Percentiles rank a stretch among this genome's conserved stretches.
These are phyloP conservation scores for Monilinia fructicola DNA, from an alignment of 2,329 filamentous ascomycete genomes.

Conservation along the genomic window DNA sequence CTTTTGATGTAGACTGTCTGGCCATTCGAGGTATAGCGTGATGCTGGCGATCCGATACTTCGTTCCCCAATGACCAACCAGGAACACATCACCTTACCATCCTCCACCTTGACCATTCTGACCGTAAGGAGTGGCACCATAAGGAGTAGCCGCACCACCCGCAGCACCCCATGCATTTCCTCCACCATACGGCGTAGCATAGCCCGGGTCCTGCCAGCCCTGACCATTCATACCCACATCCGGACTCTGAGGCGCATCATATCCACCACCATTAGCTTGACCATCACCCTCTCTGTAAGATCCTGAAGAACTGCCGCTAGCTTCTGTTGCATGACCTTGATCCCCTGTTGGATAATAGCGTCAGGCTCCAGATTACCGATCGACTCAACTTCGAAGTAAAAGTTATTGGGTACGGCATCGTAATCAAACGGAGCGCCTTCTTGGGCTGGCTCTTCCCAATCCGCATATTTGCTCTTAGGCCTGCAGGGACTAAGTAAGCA, in stretches of 20 bases:
- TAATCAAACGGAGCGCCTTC: constrained; percentile 90
- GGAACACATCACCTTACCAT: constrained; percentile 27
- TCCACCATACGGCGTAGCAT: constrained; percentile 67
- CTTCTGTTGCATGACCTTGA: constrained; percentile 86
- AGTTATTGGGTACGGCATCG: constrained; percentile 77
- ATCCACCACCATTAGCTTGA: constrained; percentile 49
- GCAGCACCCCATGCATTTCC: constrained; percentile 66
- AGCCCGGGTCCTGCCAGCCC: constrained; percentile 61
- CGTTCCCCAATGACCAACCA: neutral
- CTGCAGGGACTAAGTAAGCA: constrained; percentile 43
- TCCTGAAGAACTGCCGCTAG: constrained; percentile 75
- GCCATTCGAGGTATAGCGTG: neutral
- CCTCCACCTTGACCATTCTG: constrained; percentile 39
- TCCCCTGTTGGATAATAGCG: constrained; percentile 82
- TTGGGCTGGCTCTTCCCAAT: constrained; percentile 74
- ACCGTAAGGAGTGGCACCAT: constrained; percentile 63
- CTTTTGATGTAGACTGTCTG: neutral
- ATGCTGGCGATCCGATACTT: neutral
- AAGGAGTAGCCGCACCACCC: constrained; percentile 54
- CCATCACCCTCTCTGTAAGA: constrained; percentile 56
- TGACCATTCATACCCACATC: constrained; percentile 56
- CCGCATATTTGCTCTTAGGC: constrained; percentile 79
- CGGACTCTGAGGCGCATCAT: constrained; percentile 63
- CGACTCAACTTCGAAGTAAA: constrained; percentile 93
- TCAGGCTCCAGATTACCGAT: constrained; percentile 88